Evolutionary conservation across 257 asterid genomes (phyloP), one percentile per base, ranked within the genome.

Genomic region (Solanum dulcamara): DNA sequence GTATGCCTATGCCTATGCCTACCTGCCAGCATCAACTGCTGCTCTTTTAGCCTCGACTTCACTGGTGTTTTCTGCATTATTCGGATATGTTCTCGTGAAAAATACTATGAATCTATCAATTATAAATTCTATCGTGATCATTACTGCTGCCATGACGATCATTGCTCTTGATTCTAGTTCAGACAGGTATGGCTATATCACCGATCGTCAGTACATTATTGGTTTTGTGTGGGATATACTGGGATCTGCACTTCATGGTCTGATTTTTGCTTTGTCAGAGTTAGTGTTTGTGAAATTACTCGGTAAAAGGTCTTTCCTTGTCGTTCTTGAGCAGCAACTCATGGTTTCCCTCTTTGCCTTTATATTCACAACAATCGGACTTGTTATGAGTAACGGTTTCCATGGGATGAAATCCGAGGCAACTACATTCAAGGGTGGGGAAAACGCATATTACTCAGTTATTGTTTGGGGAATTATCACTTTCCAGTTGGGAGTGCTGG

Each of bases 1-100:
- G 98, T 96, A 94, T 44, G 98, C 99, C 3, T 96, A 96, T 44
- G 99, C 98, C 30, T 94, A 96, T 2, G 99, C 99, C 0, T 93
- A 96, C 85, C 79, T 96, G 57, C 99, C 99, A 0, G 98, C 99
- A 33, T 96, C 99, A 5, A 96, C 99, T 0, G 99, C 99, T 66
- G 91, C 99, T 71, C 94, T 96, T 20, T 40, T 96, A 72, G 97
- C 98, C 74, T 93, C 99, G 4, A 88, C 96, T 3, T 89, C 95
- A 28, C 88, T 96, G 83, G 92, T 93, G 32, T 96, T 96, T 67
- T 92, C 98, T 1, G 89, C 98, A 2, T 85, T 96, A 42, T 96
- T 96, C 18, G 98, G 99, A 2, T 96, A 90, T 81, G 89, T 94
- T 10, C 86, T 96, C 0, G 98, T 93, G 88, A 93, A 93, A 81